Conservation (phyloP, 768 basidiomycete genomes). For the Tricholoma furcatifolium region DNA sequence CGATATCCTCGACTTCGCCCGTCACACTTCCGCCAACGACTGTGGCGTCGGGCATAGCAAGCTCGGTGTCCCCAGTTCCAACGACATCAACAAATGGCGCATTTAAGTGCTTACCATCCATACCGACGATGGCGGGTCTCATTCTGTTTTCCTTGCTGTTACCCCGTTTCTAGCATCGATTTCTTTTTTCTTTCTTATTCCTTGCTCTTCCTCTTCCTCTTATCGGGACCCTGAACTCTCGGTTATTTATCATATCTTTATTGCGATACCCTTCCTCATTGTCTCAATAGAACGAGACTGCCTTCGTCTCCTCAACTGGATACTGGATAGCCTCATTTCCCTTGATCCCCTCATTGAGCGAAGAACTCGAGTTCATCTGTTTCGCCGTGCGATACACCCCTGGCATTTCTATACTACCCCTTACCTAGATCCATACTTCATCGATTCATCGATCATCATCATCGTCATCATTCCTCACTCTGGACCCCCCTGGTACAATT, state of each 20-base stretch:
- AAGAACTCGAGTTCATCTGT: too few species aligned
- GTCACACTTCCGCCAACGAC: constrained; percentile 9
- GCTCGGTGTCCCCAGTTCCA: neutral
- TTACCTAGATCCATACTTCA: too few species aligned
- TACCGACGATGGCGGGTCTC: neutral
- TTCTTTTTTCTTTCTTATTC: neutral
- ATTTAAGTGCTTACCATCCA: too few species aligned
- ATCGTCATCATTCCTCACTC: too few species aligned
- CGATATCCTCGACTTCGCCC: constrained; percentile 14
- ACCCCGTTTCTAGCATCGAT: constrained; percentile 7
- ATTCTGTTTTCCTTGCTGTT: constrained; percentile 1
- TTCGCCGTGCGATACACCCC: too few species aligned
- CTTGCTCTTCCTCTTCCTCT: neutral
- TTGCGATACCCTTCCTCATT: constrained; percentile 21
- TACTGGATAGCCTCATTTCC: too few species aligned
- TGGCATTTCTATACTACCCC: too few species aligned
- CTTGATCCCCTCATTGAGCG: too few species aligned
- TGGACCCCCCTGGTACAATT: too few species aligned
- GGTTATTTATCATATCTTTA: constrained; percentile 20
- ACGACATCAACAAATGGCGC: neutral
- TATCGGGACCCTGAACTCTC: neutral
- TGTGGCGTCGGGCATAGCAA: constrained; percentile 2
- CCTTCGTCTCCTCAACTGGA: too few species aligned
- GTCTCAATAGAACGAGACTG: too few species aligned
- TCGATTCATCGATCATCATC: too few species aligned